These are phyloP conservation scores for Hondaea fermentalgiana DNA, from an alignment of 108 stramenopile species.

Conservation along the genomic window DNA sequence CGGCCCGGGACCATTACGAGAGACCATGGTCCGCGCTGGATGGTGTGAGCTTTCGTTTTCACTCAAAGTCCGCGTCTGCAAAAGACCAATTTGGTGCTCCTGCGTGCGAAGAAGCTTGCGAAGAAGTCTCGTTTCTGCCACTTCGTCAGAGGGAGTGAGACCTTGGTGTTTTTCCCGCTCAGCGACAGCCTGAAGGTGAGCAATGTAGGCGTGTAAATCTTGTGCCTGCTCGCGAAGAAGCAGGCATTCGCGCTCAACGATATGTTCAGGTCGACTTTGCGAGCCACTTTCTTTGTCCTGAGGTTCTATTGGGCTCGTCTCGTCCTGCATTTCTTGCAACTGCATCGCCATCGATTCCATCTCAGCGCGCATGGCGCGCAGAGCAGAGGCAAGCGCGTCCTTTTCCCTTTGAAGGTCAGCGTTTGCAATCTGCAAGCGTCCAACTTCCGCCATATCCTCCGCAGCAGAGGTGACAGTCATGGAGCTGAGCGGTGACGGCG, in stretches of 20 bases:
- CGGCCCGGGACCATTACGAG: too few relatives aligned
- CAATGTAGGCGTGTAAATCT: background rate
- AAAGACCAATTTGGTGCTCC: background rate
- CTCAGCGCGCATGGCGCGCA: background rate
- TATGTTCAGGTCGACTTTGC: too few relatives aligned
- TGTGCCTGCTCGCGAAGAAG: background rate
- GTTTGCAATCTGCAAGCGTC: background rate
- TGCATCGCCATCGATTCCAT: background rate
- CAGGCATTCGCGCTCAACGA: background rate
- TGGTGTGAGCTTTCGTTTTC: too few relatives aligned
- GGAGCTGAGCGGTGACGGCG: background rate
- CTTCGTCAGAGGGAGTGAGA: too few relatives aligned
- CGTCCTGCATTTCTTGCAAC: background rate
- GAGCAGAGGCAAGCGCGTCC: background rate
- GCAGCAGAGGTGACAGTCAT: background rate
- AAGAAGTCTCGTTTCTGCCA: background rate
- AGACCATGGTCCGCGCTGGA: too few relatives aligned
- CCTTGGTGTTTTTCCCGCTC: background rate
- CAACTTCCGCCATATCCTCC: background rate
- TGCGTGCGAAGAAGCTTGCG: background rate
- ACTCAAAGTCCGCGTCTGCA: background rate
- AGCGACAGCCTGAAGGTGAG: background rate
- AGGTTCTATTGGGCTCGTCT: too few relatives aligned
- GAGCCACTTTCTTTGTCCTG: too few relatives aligned
- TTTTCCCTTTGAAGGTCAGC: background rate